phyloP scores from a whole-genome alignment of 257 asterid species.

The Petunia secreta region DNA sequence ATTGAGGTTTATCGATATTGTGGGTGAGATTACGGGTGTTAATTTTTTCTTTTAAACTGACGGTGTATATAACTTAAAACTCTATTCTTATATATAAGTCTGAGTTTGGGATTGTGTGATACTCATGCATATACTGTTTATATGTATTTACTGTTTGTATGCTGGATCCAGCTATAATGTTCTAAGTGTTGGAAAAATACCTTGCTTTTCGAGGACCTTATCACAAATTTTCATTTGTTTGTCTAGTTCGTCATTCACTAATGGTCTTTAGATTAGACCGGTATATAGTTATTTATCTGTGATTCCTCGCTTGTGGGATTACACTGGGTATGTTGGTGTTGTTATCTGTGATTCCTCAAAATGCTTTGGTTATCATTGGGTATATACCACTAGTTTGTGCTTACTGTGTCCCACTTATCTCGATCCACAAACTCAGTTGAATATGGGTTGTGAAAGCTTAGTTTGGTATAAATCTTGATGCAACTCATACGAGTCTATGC shows the following conservation, averaged over 20 bases:
- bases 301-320: not conserved
- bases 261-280: not conserved
- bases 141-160: not conserved
- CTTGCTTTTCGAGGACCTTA: not conserved
- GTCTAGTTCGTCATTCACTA: not conserved
- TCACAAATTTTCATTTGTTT: not conserved
- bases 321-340: too few species aligned
- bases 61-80: not conserved
- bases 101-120: not conserved
- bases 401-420: not conserved
- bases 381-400: not conserved
- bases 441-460: not conserved
- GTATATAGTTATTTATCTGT: not conserved
- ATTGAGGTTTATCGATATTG: too few species aligned
- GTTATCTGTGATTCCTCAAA: not conserved
- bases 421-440: not conserved
- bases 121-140: too few species aligned
- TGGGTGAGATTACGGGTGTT: too few species aligned
- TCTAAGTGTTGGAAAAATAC: not conserved
- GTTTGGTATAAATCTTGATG: constrained; percentile 17
- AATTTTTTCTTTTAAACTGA: not conserved
- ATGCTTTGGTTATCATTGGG: not conserved
- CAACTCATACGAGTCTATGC: constrained; percentile 9
- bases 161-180: not conserved
- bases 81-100: not conserved